A percentile compares a stretch with the other conserved stretches of the same genome.
Evolutionary conservation across 2,329 filamentous ascomycete species (phyloP).

Genomic region (Alternaria sp.): DNA sequence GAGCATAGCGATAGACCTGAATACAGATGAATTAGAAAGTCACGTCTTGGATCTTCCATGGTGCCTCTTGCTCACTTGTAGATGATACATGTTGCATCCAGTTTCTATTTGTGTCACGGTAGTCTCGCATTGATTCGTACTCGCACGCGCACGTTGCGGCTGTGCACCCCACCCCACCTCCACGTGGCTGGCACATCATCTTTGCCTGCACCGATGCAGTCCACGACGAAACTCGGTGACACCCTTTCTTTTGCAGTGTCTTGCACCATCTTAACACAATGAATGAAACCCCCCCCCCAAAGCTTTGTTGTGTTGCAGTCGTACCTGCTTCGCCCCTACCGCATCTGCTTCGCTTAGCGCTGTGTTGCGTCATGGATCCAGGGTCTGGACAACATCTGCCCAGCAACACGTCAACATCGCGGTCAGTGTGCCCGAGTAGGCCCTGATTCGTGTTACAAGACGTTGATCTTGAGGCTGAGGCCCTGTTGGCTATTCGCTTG

Average conservation of each 20-base stretch:
- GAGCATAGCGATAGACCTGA: constrained; percentile 29
- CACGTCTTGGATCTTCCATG: constrained; percentile 7
- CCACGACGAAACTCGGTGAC: neutral
- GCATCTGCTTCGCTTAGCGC: constrained; percentile 19
- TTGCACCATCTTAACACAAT: neutral
- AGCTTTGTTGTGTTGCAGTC: constrained; percentile 7
- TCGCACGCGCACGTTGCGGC: constrained; percentile 12
- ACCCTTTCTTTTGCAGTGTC: constrained; percentile 6
- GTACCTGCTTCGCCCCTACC: constrained; percentile 31
- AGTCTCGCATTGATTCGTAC: constrained; percentile 3
- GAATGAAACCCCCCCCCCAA: neutral
- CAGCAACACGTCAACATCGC: constrained; percentile 34
- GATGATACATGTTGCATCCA: constrained; percentile 3
- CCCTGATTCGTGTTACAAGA: constrained; percentile 11
- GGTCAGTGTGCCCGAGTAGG: constrained; percentile 26
- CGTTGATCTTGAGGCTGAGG: constrained; percentile 33
- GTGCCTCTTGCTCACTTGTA: neutral
- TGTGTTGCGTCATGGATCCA: constrained; percentile 26
- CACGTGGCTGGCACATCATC: constrained; percentile 9
- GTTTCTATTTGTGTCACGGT: constrained; percentile 1
- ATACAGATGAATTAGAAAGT: constrained; percentile 25
- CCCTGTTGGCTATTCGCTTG: constrained; percentile 20
- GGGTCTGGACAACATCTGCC: constrained; percentile 22
- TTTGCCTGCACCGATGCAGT: constrained; percentile 4
- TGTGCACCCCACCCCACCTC: constrained; percentile 13